These are phyloP conservation scores for Blastobotrys americana DNA, from an alignment of 805 yeast genomes.

Conservation along the genomic window DNA sequence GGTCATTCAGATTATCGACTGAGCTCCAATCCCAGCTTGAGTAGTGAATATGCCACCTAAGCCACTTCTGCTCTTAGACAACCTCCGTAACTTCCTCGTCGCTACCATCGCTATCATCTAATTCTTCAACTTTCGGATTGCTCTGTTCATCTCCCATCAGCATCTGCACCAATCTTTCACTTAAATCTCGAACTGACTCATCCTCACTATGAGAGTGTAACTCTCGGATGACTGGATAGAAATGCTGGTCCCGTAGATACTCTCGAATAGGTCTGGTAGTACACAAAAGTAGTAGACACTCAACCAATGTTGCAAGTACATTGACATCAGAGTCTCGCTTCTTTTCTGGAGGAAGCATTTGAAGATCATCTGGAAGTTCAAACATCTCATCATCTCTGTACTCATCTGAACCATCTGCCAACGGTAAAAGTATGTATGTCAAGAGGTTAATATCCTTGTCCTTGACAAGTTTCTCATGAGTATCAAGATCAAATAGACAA, in stretches of 20 bases:
- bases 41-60: too few relatives aligned
- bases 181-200: slow-evolving; percentile 52
- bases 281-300: slow-evolving; percentile 70
- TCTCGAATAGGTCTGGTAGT: slow-evolving; percentile 71
- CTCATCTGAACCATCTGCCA: slow-evolving; percentile 62
- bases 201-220: slow-evolving; percentile 48
- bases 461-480: slow-evolving; percentile 53
- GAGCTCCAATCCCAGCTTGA: too few relatives aligned
- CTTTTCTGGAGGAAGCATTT: slow-evolving; percentile 68
- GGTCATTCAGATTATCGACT: too few relatives aligned
- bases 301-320: slow-evolving; percentile 63
- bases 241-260: slow-evolving; percentile 67
- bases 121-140: slow-evolving; percentile 1
- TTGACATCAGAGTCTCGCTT: slow-evolving; percentile 63
- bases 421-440: slow-evolving; percentile 75
- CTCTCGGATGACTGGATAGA: slow-evolving; percentile 81
- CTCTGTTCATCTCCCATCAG: slow-evolving; percentile 79
- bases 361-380: slow-evolving; percentile 82
- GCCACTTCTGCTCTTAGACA: too few relatives aligned
- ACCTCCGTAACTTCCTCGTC: slow-evolving; percentile 44
- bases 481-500: slow-evolving; percentile 68
- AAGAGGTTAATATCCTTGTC: slow-evolving; percentile 64
- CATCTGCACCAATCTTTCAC: slow-evolving; percentile 83
- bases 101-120: slow-evolving; percentile 19
- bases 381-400: slow-evolving; percentile 79